phyloP scores from a whole-genome alignment of 2,329 filamentous ascomycete species.

The Fusarium veterinarium region DNA sequence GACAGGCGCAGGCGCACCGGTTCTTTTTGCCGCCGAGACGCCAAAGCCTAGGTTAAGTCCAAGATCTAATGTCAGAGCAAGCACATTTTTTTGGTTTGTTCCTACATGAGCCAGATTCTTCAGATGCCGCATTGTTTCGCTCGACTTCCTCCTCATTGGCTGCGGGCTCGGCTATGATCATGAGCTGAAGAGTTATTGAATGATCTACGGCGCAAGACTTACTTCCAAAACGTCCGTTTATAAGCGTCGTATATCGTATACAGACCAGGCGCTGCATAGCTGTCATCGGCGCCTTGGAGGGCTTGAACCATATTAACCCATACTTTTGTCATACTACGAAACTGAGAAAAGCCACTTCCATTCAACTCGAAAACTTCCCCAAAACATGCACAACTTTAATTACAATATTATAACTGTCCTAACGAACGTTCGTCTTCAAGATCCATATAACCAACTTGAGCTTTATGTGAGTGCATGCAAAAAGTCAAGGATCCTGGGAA shows the following conservation, averaged over 20 bases:
- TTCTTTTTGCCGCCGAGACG: conserved; percentile 34
- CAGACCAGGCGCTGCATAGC: background rate
- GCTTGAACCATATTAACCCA: conserved; percentile 63
- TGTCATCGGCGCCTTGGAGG: background rate
- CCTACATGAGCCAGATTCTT: conserved; percentile 1
- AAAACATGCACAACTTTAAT: background rate
- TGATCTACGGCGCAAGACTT: conserved; percentile 58
- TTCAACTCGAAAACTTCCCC: background rate
- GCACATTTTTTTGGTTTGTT: background rate
- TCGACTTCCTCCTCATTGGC: conserved; percentile 7
- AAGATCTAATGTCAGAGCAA: background rate
- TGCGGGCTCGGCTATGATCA: background rate
- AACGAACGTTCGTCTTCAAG: background rate
- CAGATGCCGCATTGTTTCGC: background rate
- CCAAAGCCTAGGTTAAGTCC: background rate
- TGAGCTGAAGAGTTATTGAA: conserved; percentile 46
- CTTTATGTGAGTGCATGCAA: background rate
- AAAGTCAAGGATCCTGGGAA: conserved; percentile 49
- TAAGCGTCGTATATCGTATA: conserved; percentile 6
- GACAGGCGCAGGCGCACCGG: conserved; percentile 36
- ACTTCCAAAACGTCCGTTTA: background rate
- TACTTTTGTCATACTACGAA: conserved; percentile 66
- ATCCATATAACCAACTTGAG: background rate
- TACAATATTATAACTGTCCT: background rate
- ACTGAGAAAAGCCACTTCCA: conserved; percentile 58